These are phyloP conservation scores for Aphanomyces invadans DNA, from an alignment of 352 stramenopile species.

Conservation along the genomic window DNA sequence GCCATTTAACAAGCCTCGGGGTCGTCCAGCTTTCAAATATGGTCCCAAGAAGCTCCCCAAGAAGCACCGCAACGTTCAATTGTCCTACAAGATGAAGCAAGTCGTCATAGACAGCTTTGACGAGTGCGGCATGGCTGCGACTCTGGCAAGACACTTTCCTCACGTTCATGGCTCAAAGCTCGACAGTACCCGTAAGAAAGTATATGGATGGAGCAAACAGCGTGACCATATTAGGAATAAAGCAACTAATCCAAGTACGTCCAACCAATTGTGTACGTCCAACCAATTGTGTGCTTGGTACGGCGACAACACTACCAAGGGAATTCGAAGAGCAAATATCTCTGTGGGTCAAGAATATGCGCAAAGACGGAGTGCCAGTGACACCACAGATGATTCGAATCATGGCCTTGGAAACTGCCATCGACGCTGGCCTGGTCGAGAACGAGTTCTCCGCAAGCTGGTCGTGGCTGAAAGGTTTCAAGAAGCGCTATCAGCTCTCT, in stretches of 20 bases:
- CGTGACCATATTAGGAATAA: neutral
- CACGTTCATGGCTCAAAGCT: neutral
- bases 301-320: neutral
- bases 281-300: neutral
- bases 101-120: neutral
- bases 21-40: neutral
- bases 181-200: slow-evolving; percentile 18
- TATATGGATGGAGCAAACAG: slow-evolving; percentile 12
- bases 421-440: neutral
- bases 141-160: neutral
- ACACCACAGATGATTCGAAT: neutral
- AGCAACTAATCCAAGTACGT: neutral
- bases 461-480: slow-evolving; percentile 8
- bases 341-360: neutral
- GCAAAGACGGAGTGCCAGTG: neutral
- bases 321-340: neutral
- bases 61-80: neutral
- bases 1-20: neutral
- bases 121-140: neutral
- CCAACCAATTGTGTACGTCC: neutral
- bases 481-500: neutral
- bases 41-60: neutral
- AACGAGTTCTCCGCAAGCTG: neutral
- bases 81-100: neutral
- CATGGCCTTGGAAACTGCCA: neutral